These are phyloP conservation scores for Pisolithus microcarpus DNA, from an alignment of 768 basidiomycete species.

Conservation along the genomic window DNA sequence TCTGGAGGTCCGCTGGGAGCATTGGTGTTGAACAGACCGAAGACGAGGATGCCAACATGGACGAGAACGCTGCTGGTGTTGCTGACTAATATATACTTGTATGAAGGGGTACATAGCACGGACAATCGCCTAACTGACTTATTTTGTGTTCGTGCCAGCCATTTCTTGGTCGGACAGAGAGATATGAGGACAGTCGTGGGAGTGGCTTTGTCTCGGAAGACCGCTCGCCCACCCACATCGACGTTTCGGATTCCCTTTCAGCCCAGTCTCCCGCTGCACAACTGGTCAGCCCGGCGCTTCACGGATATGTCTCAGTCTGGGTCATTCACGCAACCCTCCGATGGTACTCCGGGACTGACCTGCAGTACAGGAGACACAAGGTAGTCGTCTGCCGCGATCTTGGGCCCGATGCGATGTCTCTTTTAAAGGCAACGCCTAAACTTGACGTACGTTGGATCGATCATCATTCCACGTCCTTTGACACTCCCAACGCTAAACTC, in stretches of 20 bases:
- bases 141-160: no score
- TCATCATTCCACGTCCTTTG: not conserved
- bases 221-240: no score
- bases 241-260: no score
- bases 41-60: conserved; percentile 42
- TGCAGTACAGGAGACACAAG: conserved; percentile 25
- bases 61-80: conserved; percentile 24
- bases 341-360: conserved; percentile 18
- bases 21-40: conserved; percentile 74
- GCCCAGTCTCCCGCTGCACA: no score
- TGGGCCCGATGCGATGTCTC: conserved; percentile 56
- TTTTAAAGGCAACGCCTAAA: conserved; percentile 42
- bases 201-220: no score
- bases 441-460: conserved; percentile 39
- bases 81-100: conserved; percentile 23
- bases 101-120: no score
- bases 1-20: conserved; percentile 79
- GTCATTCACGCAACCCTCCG: conserved; percentile 14
- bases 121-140: no score
- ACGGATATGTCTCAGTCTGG: conserved; percentile 20
- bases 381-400: conserved; percentile 56
- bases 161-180: no score
- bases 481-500: not conserved
- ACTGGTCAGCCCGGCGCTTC: not conserved
- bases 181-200: no score